These are phyloP conservation scores for Cordia subcordata DNA, from an alignment of 257 asterid species.

Conservation along the genomic window DNA sequence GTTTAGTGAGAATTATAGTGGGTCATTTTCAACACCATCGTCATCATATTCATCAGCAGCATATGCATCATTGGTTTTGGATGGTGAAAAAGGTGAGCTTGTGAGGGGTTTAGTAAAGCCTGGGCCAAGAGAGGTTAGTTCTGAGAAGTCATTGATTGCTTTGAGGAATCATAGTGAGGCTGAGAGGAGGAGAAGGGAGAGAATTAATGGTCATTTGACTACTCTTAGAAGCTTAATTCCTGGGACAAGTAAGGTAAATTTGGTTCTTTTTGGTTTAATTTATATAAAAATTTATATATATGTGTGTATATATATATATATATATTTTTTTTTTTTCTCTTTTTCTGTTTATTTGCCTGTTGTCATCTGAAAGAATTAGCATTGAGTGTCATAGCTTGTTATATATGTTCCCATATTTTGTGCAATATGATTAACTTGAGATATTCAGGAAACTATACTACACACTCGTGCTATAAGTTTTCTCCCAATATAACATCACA, in stretches of 20 bases:
- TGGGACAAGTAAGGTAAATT: constrained; percentile 59
- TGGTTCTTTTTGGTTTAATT: not conserved
- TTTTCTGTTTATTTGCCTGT: too few relatives aligned
- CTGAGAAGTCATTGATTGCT: constrained; percentile 74
- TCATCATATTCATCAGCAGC: too few relatives aligned
- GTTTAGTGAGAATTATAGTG: constrained; percentile 30
- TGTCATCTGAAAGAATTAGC: too few relatives aligned
- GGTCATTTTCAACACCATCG: constrained; percentile 16
- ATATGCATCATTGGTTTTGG: constrained; percentile 45
- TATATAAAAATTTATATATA: not conserved
- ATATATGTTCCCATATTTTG: too few relatives aligned
- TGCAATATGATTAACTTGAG: too few relatives aligned
- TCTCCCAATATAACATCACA: too few relatives aligned
- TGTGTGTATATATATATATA: too few relatives aligned
- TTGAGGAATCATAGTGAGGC: constrained; percentile 81
- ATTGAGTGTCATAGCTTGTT: too few relatives aligned
- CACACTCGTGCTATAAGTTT: too few relatives aligned
- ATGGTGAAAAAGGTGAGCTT: constrained; percentile 59
- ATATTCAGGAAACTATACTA: too few relatives aligned
- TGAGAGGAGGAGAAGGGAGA: constrained; percentile 73
- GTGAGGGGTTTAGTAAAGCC: constrained; percentile 49
- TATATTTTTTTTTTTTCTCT: too few relatives aligned
- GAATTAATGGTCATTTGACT: constrained; percentile 70
- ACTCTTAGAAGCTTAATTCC: constrained; percentile 69
- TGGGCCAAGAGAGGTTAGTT: constrained; percentile 37